These are phyloP conservation scores for Uronychia setigera DNA, from an alignment of 73 alveolate genomes.

Conservation along the genomic window DNA sequence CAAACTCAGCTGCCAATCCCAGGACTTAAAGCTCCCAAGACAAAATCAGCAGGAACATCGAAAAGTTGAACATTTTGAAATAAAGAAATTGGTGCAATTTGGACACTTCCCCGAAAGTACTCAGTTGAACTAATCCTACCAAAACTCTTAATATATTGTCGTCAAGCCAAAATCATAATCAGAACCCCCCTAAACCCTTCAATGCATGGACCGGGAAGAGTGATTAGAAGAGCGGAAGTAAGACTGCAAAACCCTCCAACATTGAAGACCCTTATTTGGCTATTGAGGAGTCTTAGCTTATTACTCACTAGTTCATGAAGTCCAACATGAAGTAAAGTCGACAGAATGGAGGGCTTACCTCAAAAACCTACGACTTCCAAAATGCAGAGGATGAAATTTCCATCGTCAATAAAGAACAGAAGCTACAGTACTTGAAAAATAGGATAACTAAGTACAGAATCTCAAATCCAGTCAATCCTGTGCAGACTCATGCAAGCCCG, in stretches of 20 bases:
- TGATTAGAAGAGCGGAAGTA: background rate
- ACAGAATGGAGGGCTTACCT: background rate
- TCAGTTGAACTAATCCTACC: background rate
- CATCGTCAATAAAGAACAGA: background rate
- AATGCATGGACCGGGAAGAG: background rate
- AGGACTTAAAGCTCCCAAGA: background rate
- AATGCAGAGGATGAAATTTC: background rate
- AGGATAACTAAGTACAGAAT: background rate
- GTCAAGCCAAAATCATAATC: background rate
- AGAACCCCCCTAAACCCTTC: background rate
- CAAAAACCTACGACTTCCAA: background rate
- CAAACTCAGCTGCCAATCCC: background rate
- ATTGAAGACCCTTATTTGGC: background rate
- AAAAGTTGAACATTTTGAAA: background rate
- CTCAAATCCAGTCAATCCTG: background rate
- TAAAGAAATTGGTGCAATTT: background rate
- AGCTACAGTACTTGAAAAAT: background rate
- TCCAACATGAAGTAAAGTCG: background rate
- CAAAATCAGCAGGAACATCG: background rate
- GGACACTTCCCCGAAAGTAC: background rate
- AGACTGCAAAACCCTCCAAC: background rate
- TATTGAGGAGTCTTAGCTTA: background rate
- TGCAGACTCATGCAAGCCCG: background rate
- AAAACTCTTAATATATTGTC: background rate
- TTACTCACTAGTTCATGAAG: background rate